These are phyloP conservation scores for Beta vulgaris DNA, from an alignment of 148 eudicot genomes.

Conservation along the genomic window DNA sequence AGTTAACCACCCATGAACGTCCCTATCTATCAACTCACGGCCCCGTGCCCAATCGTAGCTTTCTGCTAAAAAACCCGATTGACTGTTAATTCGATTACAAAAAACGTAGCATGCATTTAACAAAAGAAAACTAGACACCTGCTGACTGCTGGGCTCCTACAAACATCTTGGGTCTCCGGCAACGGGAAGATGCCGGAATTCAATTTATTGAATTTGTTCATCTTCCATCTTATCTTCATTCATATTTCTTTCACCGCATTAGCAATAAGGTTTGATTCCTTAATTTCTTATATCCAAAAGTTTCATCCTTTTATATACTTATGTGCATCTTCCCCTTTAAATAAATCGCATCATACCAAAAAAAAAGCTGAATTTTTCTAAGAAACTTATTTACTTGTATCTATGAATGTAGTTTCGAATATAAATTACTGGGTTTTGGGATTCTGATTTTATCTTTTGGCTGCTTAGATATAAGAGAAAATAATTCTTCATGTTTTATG, in stretches of 20 bases:
- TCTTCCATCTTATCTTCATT: neutral
- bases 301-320: neutral
- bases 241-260: neutral
- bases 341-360: neutral
- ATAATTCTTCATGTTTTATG: neutral
- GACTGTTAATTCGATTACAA: no score
- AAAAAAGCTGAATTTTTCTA: neutral
- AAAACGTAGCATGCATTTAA: no score
- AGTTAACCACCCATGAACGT: no score
- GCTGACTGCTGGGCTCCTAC: no score
- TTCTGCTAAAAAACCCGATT: no score
- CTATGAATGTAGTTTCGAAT: no score
- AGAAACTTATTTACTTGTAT: no score
- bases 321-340: no score
- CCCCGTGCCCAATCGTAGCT: no score
- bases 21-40: no score
- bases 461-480: neutral
- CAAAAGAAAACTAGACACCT: no score
- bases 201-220: neutral
- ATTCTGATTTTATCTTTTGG: neutral
- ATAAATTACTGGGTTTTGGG: no score
- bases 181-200: slow-evolving; percentile 9
- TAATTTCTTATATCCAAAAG: neutral
- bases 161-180: slow-evolving; percentile 8
- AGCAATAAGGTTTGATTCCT: slow-evolving; percentile 14